Evolutionary conservation across 78 protist species (phyloP), one percentile per base, ranked within the genome.

Genomic region (Dictyostelium intermedium): DNA sequence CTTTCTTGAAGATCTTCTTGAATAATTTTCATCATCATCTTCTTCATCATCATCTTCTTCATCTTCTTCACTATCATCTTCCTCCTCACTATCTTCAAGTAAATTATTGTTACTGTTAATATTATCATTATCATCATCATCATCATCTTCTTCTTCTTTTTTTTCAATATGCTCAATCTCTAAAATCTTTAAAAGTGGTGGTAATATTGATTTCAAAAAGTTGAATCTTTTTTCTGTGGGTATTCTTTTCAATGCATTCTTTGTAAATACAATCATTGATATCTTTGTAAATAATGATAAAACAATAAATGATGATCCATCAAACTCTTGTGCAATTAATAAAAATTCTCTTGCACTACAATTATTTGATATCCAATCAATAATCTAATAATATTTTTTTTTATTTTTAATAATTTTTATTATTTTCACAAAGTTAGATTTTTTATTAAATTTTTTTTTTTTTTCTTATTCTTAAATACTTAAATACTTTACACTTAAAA

Each of bases 281-380:
- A 82, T 82, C n/a, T 82, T 82, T 53, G 86, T 56, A 20, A 82
- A 82, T 37, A 35, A 20, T 45, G 72, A 20, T n/a, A 80, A n/a
- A 63, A 39, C 81, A 16, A 83, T 80, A 80, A 78, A 89, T 69
- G 94, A 78, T 23, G 94, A 89, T 47, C 39, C 79, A 50, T 89
- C 41, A 30, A 89, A 47, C 34, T 89, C 94, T 43, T 89, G 81
- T 32, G 73, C 56, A 10, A 89, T 56, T 76, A 89, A 80, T 47
- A 89, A 35, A 83, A 89, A 89, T 39, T 89, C 94, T 69, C 94
- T 89, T 79, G 94, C 76, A 80, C 94, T 89, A 39, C 83, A 45
- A 89, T 89, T 89, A 20, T 43, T 63, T 74, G 84, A 74, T 34
- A 89, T 34, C 94, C 94, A 89, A 27, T 80, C 79, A 27, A 89